These are phyloP conservation scores for Botryobasidium botryosum DNA, from an alignment of 768 basidiomycete species.

Conservation along the genomic window DNA sequence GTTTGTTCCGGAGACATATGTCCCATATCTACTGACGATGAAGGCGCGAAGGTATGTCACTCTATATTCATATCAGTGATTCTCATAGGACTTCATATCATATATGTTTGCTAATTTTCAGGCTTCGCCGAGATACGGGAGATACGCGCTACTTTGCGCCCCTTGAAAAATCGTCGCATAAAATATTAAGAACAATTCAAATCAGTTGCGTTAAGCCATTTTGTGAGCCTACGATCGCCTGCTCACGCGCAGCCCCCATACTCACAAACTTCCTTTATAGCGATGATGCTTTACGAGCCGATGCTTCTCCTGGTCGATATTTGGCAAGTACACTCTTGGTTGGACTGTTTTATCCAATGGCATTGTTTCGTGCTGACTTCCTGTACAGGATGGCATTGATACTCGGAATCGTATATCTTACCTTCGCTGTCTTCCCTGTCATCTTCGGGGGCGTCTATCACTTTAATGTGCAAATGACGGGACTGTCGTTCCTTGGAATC, in stretches of 20 bases:
- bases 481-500: slow-evolving; percentile 31
- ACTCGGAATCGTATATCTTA: slow-evolving; percentile 31
- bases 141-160: slow-evolving; percentile 40
- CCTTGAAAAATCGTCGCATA: slow-evolving; percentile 33
- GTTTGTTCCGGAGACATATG: slow-evolving; percentile 59
- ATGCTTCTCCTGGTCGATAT: slow-evolving; percentile 59
- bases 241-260: slow-evolving; percentile 7
- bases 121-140: slow-evolving; percentile 38
- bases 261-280: slow-evolving; percentile 26
- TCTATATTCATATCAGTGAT: neutral
- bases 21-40: slow-evolving; percentile 37
- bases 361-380: too few species aligned
- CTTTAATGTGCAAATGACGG: slow-evolving; percentile 14
- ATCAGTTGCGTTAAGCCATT: slow-evolving; percentile 57
- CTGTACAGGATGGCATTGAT: slow-evolving; percentile 18
- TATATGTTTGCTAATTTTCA: too few species aligned
- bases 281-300: slow-evolving; percentile 43
- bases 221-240: slow-evolving; percentile 27
- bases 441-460: slow-evolving; percentile 17
- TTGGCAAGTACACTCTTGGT: slow-evolving; percentile 41
- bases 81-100: neutral
- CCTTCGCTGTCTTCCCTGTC: slow-evolving; percentile 22
- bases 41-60: slow-evolving; percentile 37
- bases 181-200: slow-evolving; percentile 30
- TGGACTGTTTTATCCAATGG: too few species aligned